Evolutionary conservation across 768 basidiomycete species (phyloP), one percentile per base, ranked within the genome.

Genomic region (Trametes cingulata): DNA sequence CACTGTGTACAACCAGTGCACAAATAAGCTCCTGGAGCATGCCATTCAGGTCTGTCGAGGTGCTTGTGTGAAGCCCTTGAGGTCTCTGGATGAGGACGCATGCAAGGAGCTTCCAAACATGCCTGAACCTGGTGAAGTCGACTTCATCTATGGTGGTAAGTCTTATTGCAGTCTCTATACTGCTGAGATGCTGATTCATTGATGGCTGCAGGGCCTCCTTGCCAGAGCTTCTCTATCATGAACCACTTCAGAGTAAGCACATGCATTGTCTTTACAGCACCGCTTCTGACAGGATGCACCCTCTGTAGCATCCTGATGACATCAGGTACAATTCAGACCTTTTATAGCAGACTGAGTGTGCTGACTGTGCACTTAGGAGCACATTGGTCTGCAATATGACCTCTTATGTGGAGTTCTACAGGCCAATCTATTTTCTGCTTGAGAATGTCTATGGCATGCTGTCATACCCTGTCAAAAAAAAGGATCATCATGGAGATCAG

Each of bases 101-200:
- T 45, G 6, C 14, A 15, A 51, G 70, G 77, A 66, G 65, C 74
- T 72, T 10, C 75, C 73, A 24, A 67, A 71, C 0, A 78, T 91
- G 78, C 90, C 89, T 7, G 74, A 75, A 58, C 80, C 77, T 39
- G 81, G 80, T 4, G 82, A 84, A 14, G 81, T 89, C 2, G 87
- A 89, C 63, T 81, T 91, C 55, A 82, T 91, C n/a, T 88, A 80
- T 71, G 88, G 90, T 59, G 87, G 88, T 86, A 73, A 47, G 80
- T 71, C 1, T 39, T 6, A 13, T 14, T 37, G 27, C 17, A 41
- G 64, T 39, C 13, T 19, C n/a, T 20, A 5, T 8, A 19, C 15
- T 55, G 15, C 17, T 49, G 13, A 13, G 24, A 33, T 55, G 13
- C 55, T 20, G 29, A 52, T 41, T 27, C n/a, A 43, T 6, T 22